Conservation (phyloP, 495 filamentous ascomycete genomes). For the Ramalina intermedia region DNA sequence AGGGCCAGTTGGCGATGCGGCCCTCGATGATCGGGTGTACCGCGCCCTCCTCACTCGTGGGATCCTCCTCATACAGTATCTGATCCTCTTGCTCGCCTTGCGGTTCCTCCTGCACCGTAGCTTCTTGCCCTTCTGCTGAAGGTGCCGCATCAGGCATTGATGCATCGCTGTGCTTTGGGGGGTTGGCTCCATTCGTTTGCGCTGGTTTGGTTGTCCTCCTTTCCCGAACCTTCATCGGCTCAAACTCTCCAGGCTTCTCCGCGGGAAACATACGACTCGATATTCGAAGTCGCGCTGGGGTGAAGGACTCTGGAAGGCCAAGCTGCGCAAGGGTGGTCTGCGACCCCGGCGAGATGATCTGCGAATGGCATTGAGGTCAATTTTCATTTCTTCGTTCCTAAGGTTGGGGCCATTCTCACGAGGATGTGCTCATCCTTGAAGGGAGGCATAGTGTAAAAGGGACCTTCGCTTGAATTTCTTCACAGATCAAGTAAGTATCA, state of each 20-base stretch:
- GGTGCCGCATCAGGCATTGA: constrained; percentile 30
- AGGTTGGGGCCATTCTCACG: constrained; percentile 26
- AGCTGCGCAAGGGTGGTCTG: constrained; percentile 88
- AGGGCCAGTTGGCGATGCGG: constrained; percentile 74
- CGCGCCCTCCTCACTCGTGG: constrained; percentile 72
- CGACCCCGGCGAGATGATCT: constrained; percentile 91
- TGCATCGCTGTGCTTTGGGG: constrained; percentile 28
- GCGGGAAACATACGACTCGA: constrained; percentile 88
- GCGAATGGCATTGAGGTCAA: neutral
- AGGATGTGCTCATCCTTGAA: constrained; percentile 69
- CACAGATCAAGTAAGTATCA: too few relatives aligned
- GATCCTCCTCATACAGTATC: constrained; percentile 69
- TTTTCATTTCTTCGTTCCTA: too few relatives aligned
- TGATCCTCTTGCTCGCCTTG: constrained; percentile 25
- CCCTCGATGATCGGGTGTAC: constrained; percentile 76
- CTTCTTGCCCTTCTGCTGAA: constrained; percentile 4
- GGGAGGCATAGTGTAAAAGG: constrained; percentile 39
- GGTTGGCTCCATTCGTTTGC: constrained; percentile 17
- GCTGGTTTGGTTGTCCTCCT: constrained; percentile 18
- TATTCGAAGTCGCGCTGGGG: constrained; percentile 66
- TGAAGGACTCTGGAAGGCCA: constrained; percentile 80
- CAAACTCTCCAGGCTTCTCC: constrained; percentile 63
- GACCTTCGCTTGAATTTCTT: too few relatives aligned
- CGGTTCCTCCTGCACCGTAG: neutral
- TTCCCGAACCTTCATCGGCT: constrained; percentile 68